Conservation (phyloP, 1,284 basidiomycete genomes). For the Malassezia globosa region DNA sequence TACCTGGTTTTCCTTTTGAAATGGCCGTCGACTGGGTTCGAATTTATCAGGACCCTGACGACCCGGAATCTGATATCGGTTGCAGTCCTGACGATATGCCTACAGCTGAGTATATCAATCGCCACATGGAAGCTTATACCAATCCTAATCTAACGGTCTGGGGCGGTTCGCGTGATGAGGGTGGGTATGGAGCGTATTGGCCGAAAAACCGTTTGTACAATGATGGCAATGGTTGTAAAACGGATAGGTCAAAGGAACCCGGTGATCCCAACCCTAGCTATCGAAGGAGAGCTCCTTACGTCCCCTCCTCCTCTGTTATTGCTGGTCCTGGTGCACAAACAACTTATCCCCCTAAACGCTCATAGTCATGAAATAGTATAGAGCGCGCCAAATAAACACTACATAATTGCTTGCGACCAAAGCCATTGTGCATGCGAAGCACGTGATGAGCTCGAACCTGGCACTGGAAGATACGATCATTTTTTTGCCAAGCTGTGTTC, state of each 20-base stretch:
- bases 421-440: too few relatives aligned
- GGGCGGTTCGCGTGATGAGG: constrained; percentile 9
- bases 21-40: constrained; percentile 49
- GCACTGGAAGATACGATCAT: too few relatives aligned
- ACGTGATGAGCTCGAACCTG: too few relatives aligned
- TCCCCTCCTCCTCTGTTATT: background rate
- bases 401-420: too few relatives aligned
- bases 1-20: constrained; percentile 4
- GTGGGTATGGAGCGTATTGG: constrained; percentile 13
- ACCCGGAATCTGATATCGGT: constrained; percentile 28
- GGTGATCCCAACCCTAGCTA: background rate
- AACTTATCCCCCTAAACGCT: too few relatives aligned
- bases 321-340: background rate
- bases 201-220: constrained; percentile 20
- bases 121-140: constrained; percentile 39
- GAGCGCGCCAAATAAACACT: too few relatives aligned
- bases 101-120: constrained; percentile 41
- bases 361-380: too few relatives aligned
- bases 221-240: constrained; percentile 2
- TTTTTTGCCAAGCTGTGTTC: too few relatives aligned
- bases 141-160: constrained; percentile 35
- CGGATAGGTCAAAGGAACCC: background rate
- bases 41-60: constrained; percentile 50
- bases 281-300: background rate
- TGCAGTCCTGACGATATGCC: constrained; percentile 42